Base-by-base conservation (phyloP, 306 rosid species). In the Comarum palustre region DNA sequence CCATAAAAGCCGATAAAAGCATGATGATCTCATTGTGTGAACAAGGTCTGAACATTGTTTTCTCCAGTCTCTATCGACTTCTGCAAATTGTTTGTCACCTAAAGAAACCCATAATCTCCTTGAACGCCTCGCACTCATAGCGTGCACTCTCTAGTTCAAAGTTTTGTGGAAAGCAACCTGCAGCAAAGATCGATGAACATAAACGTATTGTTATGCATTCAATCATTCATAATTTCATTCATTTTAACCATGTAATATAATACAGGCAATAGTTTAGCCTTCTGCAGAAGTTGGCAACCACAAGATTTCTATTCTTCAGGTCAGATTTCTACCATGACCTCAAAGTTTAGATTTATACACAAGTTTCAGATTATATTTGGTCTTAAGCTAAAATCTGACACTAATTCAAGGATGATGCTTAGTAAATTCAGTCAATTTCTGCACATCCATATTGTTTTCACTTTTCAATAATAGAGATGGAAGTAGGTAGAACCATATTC, bases 121-220 rank as follows among this genome's bases (percentile, higher is more conserved):
- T 51, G 36, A 22, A n/a, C 3, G 74, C 74, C 64, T 20, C 1
- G 11, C 39, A 15, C 24, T 11, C 4, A 46, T 43, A 36, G 60
- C 34, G 11, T 43, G 55, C 34, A 47, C 79, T 80, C 79, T 55
- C 85, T 81, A 68, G 86, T 91, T 94, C 67, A 94, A 82, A 50
- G 93, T 72, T 85, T 88, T 94, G 85, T 91, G 97, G 73, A 86
- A 94, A 20, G 99, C 96, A 74, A 90, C 96, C 99, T 94, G 92
- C 81, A 87, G 58, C 39, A 72, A 41, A 22, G 71, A 77, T 39
- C 6, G 43, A 71, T 4, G 25, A 9, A 62, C 8, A 14, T 7
- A 16, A 34, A 15, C 57, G 20, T 22, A 79, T 47, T 3, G 8
- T 54, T 52, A 73, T 22, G 70, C 46, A 31, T 62, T 29, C 31